Conservation (phyloP, 1,284 basidiomycete species). For the Papiliotrema laurentii region DNA sequence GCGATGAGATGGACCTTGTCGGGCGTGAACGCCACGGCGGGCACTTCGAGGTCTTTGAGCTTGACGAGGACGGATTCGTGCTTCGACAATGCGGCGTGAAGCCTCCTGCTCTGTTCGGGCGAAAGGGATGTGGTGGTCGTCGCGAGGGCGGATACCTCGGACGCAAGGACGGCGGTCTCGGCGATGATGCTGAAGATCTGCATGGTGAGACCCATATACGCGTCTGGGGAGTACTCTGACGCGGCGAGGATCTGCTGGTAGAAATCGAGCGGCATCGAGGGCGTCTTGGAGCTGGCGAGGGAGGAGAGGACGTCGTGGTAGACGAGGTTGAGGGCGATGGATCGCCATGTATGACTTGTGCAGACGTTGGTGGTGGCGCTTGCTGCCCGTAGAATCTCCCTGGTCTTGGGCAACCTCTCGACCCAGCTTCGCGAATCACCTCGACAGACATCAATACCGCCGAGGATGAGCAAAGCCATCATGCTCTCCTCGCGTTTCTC, state of each 20-base stretch:
- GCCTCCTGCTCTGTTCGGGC: not conserved
- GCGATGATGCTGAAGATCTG: slow-evolving; percentile 3
- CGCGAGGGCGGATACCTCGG: not conserved
- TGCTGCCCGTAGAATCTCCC: slow-evolving; percentile 11
- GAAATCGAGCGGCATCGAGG: slow-evolving; percentile 1
- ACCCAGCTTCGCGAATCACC: slow-evolving; percentile 22
- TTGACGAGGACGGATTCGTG: not conserved
- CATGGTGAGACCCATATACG: slow-evolving; percentile 1
- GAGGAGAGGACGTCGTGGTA: slow-evolving; percentile 3
- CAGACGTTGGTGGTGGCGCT: slow-evolving; percentile 1
- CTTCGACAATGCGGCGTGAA: slow-evolving; percentile 7
- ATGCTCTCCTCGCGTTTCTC: slow-evolving; percentile 27
- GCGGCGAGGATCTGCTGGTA: slow-evolving; percentile 1
- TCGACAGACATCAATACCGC: slow-evolving; percentile 27
- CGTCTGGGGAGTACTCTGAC: not conserved
- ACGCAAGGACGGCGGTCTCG: not conserved
- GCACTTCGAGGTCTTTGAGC: slow-evolving; percentile 3
- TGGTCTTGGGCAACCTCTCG: slow-evolving; percentile 13
- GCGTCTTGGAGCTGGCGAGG: not conserved
- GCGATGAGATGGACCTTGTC: slow-evolving; percentile 14
- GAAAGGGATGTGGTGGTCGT: not conserved
- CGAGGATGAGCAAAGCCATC: slow-evolving; percentile 30
- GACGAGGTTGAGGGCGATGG: slow-evolving; percentile 2
- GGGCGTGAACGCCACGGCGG: slow-evolving; percentile 1
- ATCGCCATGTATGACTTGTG: slow-evolving; percentile 2